Evolutionary conservation across 2,329 filamentous ascomycete genomes (phyloP).

Genomic region (Alternaria infectoria): DNA sequence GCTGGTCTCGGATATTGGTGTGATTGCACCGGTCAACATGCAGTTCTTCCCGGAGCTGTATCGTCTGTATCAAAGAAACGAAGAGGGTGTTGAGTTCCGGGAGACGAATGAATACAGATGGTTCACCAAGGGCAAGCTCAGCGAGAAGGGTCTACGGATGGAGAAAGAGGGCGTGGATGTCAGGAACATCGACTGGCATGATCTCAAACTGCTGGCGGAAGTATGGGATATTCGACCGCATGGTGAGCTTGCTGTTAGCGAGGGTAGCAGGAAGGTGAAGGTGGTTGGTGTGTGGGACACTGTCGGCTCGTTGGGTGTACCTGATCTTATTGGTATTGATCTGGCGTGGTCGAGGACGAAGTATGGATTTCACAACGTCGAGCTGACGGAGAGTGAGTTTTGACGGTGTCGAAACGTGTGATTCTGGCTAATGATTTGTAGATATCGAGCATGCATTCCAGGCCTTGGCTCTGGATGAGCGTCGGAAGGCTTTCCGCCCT

Average conservation of each 20-base stretch:
- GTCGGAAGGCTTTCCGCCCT: constrained; percentile 58
- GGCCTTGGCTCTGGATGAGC: constrained; percentile 62
- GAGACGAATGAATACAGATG: constrained; percentile 37
- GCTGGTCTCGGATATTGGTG: constrained; percentile 53
- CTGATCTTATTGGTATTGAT: constrained; percentile 48
- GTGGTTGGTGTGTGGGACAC: constrained; percentile 59
- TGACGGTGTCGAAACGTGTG: neutral
- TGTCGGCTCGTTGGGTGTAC: constrained; percentile 54
- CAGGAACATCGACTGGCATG: constrained; percentile 14
- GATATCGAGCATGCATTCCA: constrained; percentile 61
- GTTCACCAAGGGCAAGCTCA: constrained; percentile 46
- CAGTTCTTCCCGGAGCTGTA: constrained; percentile 55
- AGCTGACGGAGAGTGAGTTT: constrained; percentile 40
- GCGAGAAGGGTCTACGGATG: constrained; percentile 24
- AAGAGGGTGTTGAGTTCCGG: constrained; percentile 31
- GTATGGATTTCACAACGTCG: constrained; percentile 45
- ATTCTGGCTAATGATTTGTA: constrained; percentile 35
- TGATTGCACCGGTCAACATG: constrained; percentile 54
- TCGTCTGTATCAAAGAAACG: constrained; percentile 42
- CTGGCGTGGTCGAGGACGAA: constrained; percentile 25
- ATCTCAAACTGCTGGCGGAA: constrained; percentile 32
- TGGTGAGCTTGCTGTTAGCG: constrained; percentile 24
- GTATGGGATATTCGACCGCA: constrained; percentile 47
- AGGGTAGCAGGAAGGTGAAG: constrained; percentile 44
- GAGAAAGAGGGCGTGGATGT: constrained; percentile 15